A percentile compares a stretch with the other conserved stretches of the same genome.
phyloP scores from a whole-genome alignment of 805 yeast species.

The Maudiozyma bulderi region DNA sequence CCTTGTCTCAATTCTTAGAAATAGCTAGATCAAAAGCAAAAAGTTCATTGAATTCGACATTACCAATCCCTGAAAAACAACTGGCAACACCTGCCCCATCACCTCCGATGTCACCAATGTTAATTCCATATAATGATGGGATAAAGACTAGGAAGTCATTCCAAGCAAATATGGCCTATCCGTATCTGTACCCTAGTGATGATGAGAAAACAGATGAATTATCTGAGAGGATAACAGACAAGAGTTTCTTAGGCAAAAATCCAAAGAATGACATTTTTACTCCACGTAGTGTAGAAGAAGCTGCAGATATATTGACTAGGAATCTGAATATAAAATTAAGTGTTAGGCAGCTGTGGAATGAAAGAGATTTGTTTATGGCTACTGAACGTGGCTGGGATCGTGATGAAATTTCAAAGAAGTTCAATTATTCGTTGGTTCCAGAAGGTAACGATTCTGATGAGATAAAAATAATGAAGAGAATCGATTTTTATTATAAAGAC shows the following conservation, averaged over 20 bases:
- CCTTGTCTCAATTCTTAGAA: constrained; percentile 51
- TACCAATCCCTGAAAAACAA: constrained; percentile 25
- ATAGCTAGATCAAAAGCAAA: constrained; percentile 42
- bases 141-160: constrained; percentile 42
- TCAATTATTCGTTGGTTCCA: constrained; percentile 19
- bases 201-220: constrained; percentile 27
- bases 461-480: constrained; percentile 34
- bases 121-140: constrained; percentile 14
- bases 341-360: constrained; percentile 62
- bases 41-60: constrained; percentile 21
- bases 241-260: neutral
- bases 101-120: constrained; percentile 50
- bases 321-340: constrained; percentile 59
- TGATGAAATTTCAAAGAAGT: constrained; percentile 15
- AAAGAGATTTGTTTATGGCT: constrained; percentile 57
- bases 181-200: constrained; percentile 51
- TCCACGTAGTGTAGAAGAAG: constrained; percentile 74
- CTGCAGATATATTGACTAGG: constrained; percentile 53
- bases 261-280: constrained; percentile 23
- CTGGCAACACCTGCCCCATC: constrained; percentile 87
- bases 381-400: constrained; percentile 59
- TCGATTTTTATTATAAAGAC: constrained; percentile 49
- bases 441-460: constrained; percentile 21
- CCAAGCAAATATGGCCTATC: constrained; percentile 59
- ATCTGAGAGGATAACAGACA: constrained; percentile 6